Evolutionary conservation across 2,329 filamentous ascomycete species (phyloP).

Genomic region (Diaporthe vexans): DNA sequence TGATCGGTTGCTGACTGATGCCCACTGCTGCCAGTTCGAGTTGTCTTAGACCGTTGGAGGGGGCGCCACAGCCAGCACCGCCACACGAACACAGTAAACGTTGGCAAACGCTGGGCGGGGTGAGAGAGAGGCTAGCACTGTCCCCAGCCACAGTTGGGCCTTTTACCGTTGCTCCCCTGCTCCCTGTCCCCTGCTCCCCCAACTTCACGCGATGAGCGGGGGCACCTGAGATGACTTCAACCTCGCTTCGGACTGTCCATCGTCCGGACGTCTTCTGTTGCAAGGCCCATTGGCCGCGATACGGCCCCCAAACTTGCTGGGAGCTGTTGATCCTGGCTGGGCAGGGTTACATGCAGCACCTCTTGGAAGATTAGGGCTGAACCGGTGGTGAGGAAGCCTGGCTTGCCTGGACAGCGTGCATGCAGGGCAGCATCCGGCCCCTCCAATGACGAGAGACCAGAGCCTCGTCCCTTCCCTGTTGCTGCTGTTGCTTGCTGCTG

Average conservation of each 20-base stretch:
- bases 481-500: no score
- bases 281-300: constrained; percentile 4
- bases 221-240: constrained; percentile 15
- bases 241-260: constrained; percentile 20
- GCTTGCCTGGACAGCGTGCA: not conserved
- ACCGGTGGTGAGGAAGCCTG: constrained; percentile 30
- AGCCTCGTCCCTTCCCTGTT: not conserved
- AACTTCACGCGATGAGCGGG: constrained; percentile 12
- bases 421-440: constrained; percentile 25
- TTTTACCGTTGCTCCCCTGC: not conserved
- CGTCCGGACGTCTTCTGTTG: not conserved
- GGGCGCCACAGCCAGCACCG: constrained; percentile 1
- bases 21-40: not conserved
- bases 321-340: constrained; percentile 3
- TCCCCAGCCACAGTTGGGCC: not conserved
- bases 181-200: constrained; percentile 2
- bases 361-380: constrained; percentile 40
- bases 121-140: not conserved
- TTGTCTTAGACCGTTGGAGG: not conserved
- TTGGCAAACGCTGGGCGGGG: not conserved
- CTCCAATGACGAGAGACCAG: constrained; percentile 33
- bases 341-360: constrained; percentile 32
- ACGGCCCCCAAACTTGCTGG: constrained; percentile 36
- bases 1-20: not conserved
- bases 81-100: constrained; percentile 31